These are phyloP conservation scores for Nadsonia starkeyi-henricii DNA, from an alignment of 1,139 yeast species.

Conservation along the genomic window DNA sequence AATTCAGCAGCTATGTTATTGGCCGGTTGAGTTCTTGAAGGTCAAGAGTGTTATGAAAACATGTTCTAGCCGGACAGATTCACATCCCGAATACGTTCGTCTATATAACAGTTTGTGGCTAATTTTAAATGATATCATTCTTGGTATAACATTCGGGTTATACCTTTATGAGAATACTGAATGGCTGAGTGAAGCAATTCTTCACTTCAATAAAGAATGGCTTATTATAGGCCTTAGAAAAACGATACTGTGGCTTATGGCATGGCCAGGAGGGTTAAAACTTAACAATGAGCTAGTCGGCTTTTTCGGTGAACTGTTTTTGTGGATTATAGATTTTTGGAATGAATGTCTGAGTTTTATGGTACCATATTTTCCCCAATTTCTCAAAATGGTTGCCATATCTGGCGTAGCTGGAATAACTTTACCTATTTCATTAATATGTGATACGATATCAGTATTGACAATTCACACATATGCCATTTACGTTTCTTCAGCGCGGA, in stretches of 20 bases:
- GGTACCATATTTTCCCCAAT: conserved; percentile 22
- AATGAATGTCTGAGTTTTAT: conserved; percentile 17
- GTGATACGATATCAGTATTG: conserved; percentile 50
- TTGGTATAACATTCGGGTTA: conserved; percentile 53
- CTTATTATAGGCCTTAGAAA: conserved; percentile 31
- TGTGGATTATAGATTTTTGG: conserved; percentile 79
- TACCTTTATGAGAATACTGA: conserved; percentile 34
- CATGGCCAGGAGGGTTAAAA: conserved; percentile 90
- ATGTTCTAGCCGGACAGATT: conserved; percentile 24
- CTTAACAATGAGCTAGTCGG: conserved; percentile 74
- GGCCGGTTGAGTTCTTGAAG: conserved; percentile 69
- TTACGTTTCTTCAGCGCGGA: conserved; percentile 63
- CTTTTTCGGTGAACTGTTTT: conserved; percentile 72
- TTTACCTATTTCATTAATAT: conserved; percentile 46
- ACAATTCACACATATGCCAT: conserved; percentile 67
- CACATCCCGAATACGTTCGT: conserved; percentile 58
- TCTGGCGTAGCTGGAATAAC: conserved; percentile 46
- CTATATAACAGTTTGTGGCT: conserved; percentile 85
- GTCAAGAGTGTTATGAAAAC: conserved; percentile 18
- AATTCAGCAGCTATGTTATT: conserved; percentile 58
- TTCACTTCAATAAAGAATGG: conserved; percentile 24
- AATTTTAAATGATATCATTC: conserved; percentile 61
- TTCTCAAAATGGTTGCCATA: conserved; percentile 27
- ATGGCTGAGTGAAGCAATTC: conserved; percentile 19
- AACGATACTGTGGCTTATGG: conserved; percentile 62